Evolutionary conservation across 345 rosid genomes (phyloP).

Genomic region (Cardiospermum halicacabum): DNA sequence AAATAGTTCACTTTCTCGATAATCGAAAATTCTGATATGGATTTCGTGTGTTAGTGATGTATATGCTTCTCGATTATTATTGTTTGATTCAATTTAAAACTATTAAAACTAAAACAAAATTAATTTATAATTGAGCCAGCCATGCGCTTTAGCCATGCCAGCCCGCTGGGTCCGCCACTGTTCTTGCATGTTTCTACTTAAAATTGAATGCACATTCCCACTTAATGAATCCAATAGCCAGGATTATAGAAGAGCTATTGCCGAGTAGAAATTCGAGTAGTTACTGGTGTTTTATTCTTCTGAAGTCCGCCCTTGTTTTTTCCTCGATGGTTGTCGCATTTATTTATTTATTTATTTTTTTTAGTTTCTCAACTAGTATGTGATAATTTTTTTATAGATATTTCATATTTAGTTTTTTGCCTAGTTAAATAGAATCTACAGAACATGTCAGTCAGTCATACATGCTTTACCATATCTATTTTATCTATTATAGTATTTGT

Average conservation of each 20-base stretch:
- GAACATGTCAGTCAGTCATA: background rate
- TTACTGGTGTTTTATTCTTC: constrained; percentile 55
- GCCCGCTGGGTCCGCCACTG: too few relatives aligned
- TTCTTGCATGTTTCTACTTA: constrained; percentile 22
- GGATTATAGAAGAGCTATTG: constrained; percentile 86
- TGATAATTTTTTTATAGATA: background rate
- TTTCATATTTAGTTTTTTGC: background rate
- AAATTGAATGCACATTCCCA: constrained; percentile 50
- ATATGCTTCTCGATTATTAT: too few relatives aligned
- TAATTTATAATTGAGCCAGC: too few relatives aligned
- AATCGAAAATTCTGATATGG: too few relatives aligned
- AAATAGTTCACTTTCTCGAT: too few relatives aligned
- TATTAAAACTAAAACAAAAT: too few relatives aligned
- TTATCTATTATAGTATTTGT: too few relatives aligned
- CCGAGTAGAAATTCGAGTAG: constrained; percentile 46
- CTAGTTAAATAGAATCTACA: background rate
- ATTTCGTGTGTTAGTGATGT: too few relatives aligned
- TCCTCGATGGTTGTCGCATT: constrained; percentile 83
- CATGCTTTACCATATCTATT: too few relatives aligned
- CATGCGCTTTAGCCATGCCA: too few relatives aligned
- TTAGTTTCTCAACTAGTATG: constrained; percentile 19
- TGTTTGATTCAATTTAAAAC: too few relatives aligned
- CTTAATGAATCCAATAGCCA: constrained; percentile 79
- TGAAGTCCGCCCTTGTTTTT: constrained; percentile 65
- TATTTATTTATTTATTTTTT: constrained; percentile 80